These are phyloP conservation scores for Annona cherimola DNA, from an alignment of 164 flowering plant species.

Conservation along the genomic window DNA sequence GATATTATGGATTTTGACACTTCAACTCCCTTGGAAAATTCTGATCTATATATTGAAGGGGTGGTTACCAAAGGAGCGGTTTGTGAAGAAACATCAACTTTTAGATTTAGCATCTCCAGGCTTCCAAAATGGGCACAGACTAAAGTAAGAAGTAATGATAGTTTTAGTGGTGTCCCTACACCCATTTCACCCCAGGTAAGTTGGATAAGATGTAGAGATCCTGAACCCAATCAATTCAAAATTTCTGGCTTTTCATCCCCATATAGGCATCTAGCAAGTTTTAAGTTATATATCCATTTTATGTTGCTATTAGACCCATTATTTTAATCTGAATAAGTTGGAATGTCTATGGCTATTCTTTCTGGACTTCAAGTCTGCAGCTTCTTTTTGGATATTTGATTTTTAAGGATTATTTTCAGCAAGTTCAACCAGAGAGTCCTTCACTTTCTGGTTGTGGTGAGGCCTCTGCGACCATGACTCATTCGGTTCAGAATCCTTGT, in stretches of 20 bases:
- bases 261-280: background rate
- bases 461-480: constrained; percentile 8
- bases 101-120: constrained; percentile 61
- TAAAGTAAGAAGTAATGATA: constrained; percentile 30
- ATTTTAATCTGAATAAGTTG: background rate
- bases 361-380: background rate
- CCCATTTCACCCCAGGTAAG: constrained; percentile 36
- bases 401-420: constrained; percentile 7
- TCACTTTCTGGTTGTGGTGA: constrained; percentile 17
- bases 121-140: constrained; percentile 79
- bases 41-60: constrained; percentile 10
- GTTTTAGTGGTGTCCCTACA: constrained; percentile 9
- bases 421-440: constrained; percentile 7
- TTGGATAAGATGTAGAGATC: background rate
- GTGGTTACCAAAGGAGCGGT: constrained; percentile 9
- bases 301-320: background rate
- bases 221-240: background rate
- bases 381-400: background rate
- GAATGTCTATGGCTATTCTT: background rate
- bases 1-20: constrained; percentile 10
- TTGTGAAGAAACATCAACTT: constrained; percentile 27
- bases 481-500: constrained; percentile 25
- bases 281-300: background rate
- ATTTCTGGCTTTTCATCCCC: background rate
- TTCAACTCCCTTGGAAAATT: constrained; percentile 6